Base-by-base conservation (phyloP, 306 rosid species). In the Vigna trinervia region DNA sequence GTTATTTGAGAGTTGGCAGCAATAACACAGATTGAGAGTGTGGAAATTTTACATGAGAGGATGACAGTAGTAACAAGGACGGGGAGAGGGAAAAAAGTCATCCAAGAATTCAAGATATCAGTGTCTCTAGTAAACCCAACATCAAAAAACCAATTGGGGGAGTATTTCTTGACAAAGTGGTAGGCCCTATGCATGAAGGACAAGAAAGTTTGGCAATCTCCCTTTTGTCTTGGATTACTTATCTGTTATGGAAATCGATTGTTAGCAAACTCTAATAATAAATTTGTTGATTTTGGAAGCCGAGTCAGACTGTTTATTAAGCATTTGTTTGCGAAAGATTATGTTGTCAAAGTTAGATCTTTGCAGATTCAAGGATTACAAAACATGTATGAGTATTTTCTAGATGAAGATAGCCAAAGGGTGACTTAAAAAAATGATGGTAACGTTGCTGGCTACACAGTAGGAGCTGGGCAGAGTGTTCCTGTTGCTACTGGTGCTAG, bases 401-500 rank as follows among this genome's bases (percentile, higher is more conserved):
- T 87, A 73, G 97, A 92, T 84, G 92, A 97, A 74, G 99, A 95
- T 85, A 84, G 89, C 88, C 86, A 90, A 88, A 79, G 92, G 97
- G 97, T 81, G 82, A 75, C 86, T 59, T 96, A 86, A 62, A 77
- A 85, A 54, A 71, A 85, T 45, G 67, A 82, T 82, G 83, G 85
- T 43, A 80, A 81, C 60, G 84, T 60, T 66, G 82, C 82, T 62
- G 68, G 84, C 43, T 74, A 57, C 80, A 56, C 93, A 51, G 87
- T 77, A 34, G 92, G 89, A 83, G 91, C 86, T 51, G 90, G 87
- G 74, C 83, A 88, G 63, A 85, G 78, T 76, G 99, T 95, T 52
- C 93, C 99, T 52, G 99, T 92, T 84, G 99, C 99, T 88, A 97
- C 97, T 0, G 97, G 99, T 69, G 99, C 99, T 4, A 97, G 99